Evolutionary conservation across 2,329 filamentous ascomycete genomes (phyloP), one percentile per base, ranked within the genome.

Genomic region (Sporothrix humicola): DNA sequence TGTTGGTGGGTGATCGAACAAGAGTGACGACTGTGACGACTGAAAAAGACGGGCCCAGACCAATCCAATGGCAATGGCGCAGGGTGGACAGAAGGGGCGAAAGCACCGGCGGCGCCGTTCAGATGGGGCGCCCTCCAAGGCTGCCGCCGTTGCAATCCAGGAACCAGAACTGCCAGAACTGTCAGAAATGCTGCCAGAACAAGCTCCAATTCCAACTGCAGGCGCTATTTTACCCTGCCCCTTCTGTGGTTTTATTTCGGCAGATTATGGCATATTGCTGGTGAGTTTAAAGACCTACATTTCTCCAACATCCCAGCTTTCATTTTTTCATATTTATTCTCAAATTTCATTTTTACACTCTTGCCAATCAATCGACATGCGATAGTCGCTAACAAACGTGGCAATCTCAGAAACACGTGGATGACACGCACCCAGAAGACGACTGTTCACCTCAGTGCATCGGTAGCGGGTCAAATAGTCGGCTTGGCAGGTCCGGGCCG

Each of bases 181-280:
- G n/a, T 3, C 20, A 23, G 52, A 10, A n/a, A 56, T 56, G 52
- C 52, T 20, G 52, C 20, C 20, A 20, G 31, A 37, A 5, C 31
- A 37, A 7, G 31, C 31, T 37, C 31, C 31, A 37, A 37, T 37
- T 37, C 15, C 52, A 56, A 23, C 10, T n/a, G 52, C 20, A 17
- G 61, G 50, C 42, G 74, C 73, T 59, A 48, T 59, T 31, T 74
- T 75, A 61, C 74, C 71, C 26, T 85, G 83, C 75, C 83, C 83
- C 15, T 83, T 85, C 74, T 85, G 83, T 76, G 82, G 80, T 46
- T 82, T 75, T 73, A 73, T 77, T 71, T 76, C 80, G 37, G 77
- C 77, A 10, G 81, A 84, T 63, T 83, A 83, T 75, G 78, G 78
- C 26, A 80, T 84, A 37, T 70, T 82, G 77, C 79, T 83, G 78